Evolutionary conservation across 129 eudicot genomes (phyloP), one percentile per base, ranked within the genome.

Genomic region (Heracleum sosnowskyi): DNA sequence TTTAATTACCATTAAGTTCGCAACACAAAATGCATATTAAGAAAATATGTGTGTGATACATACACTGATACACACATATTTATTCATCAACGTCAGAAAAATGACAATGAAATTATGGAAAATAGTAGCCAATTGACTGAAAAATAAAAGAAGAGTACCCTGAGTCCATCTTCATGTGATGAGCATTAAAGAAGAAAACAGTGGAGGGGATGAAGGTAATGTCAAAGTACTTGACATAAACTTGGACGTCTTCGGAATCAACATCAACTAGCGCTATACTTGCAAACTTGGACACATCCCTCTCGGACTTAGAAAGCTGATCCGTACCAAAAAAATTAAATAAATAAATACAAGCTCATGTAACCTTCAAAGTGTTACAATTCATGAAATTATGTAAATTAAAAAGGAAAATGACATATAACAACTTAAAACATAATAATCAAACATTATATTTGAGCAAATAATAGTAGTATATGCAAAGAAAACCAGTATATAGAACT

Each of bases 121-220:
- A 66, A 12, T 36, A 26, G 36, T 66, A 31, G 0, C 1, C 1
- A 20, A 33, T 15, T 31, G 40, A 11, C 12, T 16, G 11, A 66
- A 13, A 11, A 2, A 24, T 37, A 33, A 76, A 16, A 11, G 62
- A 11, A 17, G 37, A 73, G 74, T 89, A 94, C 99, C 99, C 97
- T 2, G 94, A 95, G 85, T 95, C 99, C 97, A 95, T 92, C 92
- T 95, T 95, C 99, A 95, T 95, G 66, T 95, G 99, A 77, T 91
- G 97, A 85, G 99, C 99, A 81, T 95, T 95, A 77, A 92, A 95
- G 92, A 95, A 95, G 79, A 95, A 92, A 60, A 95, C 77, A 5
- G 92, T 85, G 12, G 97, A 95, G 53, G 99, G 99, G 28, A 95
- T 92, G 26, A 84, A 82, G 11, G 97, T 83, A 26, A 95, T 92